Evolutionary conservation across 1,284 basidiomycete species (phyloP).

Genomic region (Peniophora sp.): DNA sequence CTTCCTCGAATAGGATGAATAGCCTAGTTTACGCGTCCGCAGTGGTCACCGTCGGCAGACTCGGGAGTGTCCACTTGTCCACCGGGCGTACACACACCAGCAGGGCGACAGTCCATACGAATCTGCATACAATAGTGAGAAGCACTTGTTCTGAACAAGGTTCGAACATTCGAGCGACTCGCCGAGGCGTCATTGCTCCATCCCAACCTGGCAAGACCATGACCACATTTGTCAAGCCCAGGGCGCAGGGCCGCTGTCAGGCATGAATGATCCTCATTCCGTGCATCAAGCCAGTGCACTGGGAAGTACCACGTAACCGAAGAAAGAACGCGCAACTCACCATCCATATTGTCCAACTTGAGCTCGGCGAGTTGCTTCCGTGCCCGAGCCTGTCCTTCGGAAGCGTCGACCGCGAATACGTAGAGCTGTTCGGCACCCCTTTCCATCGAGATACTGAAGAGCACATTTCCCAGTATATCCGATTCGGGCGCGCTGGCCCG

Average conservation of each 20-base stretch:
- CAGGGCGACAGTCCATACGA: too few relatives aligned
- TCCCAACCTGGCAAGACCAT: not conserved
- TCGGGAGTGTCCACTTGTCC: not conserved
- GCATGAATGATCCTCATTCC: not conserved
- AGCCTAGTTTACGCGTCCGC: not conserved
- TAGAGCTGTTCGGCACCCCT: conserved; percentile 36
- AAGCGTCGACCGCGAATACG: conserved; percentile 44
- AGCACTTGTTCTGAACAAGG: too few relatives aligned
- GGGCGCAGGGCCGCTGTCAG: not conserved
- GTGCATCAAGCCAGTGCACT: not conserved
- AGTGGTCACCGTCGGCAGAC: not conserved
- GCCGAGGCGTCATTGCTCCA: too few relatives aligned
- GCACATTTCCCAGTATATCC: conserved; percentile 37
- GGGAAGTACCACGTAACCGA: not conserved
- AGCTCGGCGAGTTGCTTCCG: conserved; percentile 24
- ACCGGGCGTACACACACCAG: too few relatives aligned
- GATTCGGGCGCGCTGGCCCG: conserved; percentile 3
- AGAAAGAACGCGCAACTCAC: conserved; percentile 4
- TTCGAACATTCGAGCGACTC: too few relatives aligned
- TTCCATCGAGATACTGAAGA: conserved; percentile 41
- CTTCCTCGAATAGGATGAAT: not conserved
- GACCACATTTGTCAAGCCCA: not conserved
- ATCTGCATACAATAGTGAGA: too few relatives aligned
- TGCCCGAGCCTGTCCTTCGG: conserved; percentile 21
- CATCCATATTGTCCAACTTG: conserved; percentile 40